A percentile compares a stretch with the other conserved stretches of the same genome.
Conservation (phyloP, 805 yeast species). For the Sugiyamaella valdiviana region DNA sequence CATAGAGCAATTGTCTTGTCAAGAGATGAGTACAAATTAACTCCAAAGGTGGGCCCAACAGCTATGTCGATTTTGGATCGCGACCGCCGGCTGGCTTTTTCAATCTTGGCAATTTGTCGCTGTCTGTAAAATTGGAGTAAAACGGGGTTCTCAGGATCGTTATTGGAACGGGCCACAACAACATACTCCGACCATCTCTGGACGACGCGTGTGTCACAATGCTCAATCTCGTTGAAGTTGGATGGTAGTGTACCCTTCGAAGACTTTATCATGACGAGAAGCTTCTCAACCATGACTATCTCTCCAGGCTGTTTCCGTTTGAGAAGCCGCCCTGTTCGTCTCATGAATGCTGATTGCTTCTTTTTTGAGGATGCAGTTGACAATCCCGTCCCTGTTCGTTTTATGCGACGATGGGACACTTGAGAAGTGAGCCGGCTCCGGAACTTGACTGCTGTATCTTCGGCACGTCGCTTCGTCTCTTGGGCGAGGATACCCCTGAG, state of each 20-base stretch:
- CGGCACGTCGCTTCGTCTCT: background rate
- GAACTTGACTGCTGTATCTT: background rate
- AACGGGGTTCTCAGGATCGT: slow-evolving; percentile 45
- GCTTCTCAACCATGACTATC: slow-evolving; percentile 56
- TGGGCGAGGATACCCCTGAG: background rate
- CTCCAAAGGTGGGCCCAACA: slow-evolving; percentile 30
- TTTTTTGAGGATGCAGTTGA: background rate
- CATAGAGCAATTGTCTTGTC: slow-evolving; percentile 65
- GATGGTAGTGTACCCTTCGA: slow-evolving; percentile 29
- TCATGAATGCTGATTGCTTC: background rate
- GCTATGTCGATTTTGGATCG: slow-evolving; percentile 24
- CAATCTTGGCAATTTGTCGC: slow-evolving; percentile 32
- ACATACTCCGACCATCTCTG: slow-evolving; percentile 79
- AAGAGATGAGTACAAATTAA: slow-evolving; percentile 53
- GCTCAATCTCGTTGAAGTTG: slow-evolving; percentile 44
- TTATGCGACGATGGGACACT: background rate
- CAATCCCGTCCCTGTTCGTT: background rate
- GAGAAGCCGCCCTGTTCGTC: slow-evolving; percentile 12
- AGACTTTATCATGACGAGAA: slow-evolving; percentile 57
- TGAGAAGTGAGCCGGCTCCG: background rate
- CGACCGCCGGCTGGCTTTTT: slow-evolving; percentile 10
- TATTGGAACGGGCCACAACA: slow-evolving; percentile 64
- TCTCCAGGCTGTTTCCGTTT: slow-evolving; percentile 42
- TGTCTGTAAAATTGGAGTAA: slow-evolving; percentile 56
- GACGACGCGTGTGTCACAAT: slow-evolving; percentile 47